Conservation (phyloP, 306 rosid species). For the Abrus pulchellus region DNA sequence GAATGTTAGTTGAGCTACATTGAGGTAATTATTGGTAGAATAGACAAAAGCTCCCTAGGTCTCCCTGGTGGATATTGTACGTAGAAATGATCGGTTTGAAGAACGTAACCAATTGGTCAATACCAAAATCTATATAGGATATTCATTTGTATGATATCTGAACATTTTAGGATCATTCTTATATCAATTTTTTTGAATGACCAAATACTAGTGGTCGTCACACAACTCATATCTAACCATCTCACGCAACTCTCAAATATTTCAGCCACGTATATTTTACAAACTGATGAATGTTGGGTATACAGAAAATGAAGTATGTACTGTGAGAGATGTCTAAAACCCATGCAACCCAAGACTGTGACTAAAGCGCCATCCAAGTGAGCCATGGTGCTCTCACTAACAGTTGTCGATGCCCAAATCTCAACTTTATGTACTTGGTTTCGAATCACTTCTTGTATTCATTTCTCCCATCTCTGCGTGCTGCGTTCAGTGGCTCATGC, state of each 20-base stretch:
- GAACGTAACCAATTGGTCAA: not conserved
- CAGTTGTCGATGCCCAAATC: not conserved
- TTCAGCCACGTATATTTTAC: constrained; percentile 33
- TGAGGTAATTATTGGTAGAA: constrained; percentile 3
- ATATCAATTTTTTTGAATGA: not conserved
- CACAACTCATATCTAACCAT: constrained; percentile 28
- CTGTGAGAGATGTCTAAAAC: not conserved
- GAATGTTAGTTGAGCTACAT: constrained; percentile 39
- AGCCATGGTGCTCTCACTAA: constrained; percentile 55
- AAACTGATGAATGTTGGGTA: constrained; percentile 8
- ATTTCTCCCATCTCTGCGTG: not conserved
- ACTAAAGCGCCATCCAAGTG: constrained; percentile 88
- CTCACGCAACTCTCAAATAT: constrained; percentile 15
- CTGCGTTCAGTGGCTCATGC: constrained; percentile 46
- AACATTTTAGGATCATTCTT: constrained; percentile 17
- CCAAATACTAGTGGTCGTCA: constrained; percentile 32
- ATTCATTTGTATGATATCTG: constrained; percentile 24
- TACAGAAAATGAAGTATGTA: constrained; percentile 14
- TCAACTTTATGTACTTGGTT: constrained; percentile 2
- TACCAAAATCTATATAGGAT: not conserved
- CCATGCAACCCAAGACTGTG: constrained; percentile 72
- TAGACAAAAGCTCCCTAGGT: not conserved
- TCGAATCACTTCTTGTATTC: constrained; percentile 11
- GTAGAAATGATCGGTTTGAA: not conserved
- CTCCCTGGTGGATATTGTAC: not conserved